Percentiles rank a stretch among this genome's conserved stretches.
Evolutionary conservation across 1,284 basidiomycete species (phyloP).

Genomic region (Vanrija humicola): DNA sequence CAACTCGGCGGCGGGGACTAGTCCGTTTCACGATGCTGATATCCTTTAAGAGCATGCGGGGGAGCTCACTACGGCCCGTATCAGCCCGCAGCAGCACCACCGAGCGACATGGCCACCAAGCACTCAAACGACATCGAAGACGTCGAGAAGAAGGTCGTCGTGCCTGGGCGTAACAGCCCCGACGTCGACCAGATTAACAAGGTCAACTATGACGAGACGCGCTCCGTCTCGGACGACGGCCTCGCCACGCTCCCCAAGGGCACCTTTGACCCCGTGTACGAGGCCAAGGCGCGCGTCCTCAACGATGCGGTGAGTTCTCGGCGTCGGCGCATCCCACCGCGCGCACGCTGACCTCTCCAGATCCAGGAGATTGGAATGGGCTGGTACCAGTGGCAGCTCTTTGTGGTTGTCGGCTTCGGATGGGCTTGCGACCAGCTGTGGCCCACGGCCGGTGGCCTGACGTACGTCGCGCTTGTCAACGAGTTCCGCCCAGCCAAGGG

Average conservation of each 20-base stretch:
- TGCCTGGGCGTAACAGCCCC: no score
- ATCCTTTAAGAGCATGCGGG: no score
- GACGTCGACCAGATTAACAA: no score
- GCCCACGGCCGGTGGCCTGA: constrained; percentile 26
- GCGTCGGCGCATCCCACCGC: background rate
- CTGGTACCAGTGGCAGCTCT: constrained; percentile 60
- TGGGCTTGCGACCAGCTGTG: constrained; percentile 49
- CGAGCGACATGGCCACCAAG: no score
- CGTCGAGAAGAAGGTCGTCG: no score
- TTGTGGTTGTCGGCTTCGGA: constrained; percentile 54
- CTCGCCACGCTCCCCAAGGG: constrained; percentile 6
- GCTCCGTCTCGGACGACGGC: constrained; percentile 1
- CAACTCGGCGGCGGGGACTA: no score
- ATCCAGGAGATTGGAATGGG: constrained; percentile 59
- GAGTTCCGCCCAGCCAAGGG: constrained; percentile 45
- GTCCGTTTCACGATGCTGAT: no score
- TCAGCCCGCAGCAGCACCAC: no score
- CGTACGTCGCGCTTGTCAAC: constrained; percentile 49
- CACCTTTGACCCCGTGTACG: constrained; percentile 36
- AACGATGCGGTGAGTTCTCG: constrained; percentile 29
- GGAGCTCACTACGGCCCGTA: no score
- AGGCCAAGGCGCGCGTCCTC: constrained; percentile 38
- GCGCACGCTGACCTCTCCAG: constrained; percentile 3
- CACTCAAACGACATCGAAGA: no score
- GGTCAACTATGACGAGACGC: no score